These are phyloP conservation scores for Trichoderma atrobrunneum DNA, from an alignment of 2,329 filamentous ascomycete species.

Conservation along the genomic window DNA sequence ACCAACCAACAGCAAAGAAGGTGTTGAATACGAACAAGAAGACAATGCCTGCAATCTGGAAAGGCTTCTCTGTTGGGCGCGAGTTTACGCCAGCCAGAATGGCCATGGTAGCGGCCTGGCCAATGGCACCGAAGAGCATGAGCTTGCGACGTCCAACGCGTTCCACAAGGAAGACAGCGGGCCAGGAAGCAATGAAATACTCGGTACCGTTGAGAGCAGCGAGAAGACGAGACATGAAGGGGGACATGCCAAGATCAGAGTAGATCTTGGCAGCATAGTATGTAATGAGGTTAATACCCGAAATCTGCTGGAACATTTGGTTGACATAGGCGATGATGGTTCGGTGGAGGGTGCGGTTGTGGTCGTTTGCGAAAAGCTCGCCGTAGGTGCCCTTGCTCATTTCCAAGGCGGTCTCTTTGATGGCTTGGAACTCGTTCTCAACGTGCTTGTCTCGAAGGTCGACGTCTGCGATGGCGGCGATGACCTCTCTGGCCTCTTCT, in stretches of 20 bases:
- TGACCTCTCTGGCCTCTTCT: conserved; percentile 47
- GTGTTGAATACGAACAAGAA: conserved; percentile 63
- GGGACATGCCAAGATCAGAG: conserved; percentile 50
- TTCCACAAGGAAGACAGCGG: conserved; percentile 60
- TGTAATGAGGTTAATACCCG: conserved; percentile 61
- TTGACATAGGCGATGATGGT: conserved; percentile 60
- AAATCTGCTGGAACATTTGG: conserved; percentile 65
- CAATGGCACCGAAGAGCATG: conserved; percentile 67
- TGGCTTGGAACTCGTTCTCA: conserved; percentile 56
- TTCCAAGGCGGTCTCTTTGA: conserved; percentile 67
- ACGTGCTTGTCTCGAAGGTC: conserved; percentile 57
- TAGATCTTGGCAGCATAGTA: conserved; percentile 63
- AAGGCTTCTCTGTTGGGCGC: conserved; percentile 45
- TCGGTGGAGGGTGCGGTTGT: conserved; percentile 57
- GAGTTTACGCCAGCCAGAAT: conserved; percentile 57
- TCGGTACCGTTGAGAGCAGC: conserved; percentile 46
- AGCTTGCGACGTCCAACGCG: conserved; percentile 65
- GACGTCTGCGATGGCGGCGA: conserved; percentile 53
- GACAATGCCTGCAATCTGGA: conserved; percentile 59
- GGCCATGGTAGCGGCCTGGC: conserved; percentile 63
- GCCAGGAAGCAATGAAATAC: conserved; percentile 62
- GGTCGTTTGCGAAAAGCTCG: conserved; percentile 56
- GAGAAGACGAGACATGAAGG: conserved; percentile 56
- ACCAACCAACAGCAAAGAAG: conserved; percentile 59
- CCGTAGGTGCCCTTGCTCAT: conserved; percentile 58